Evolutionary conservation across 768 basidiomycete species (phyloP).

Genomic region (Kwoniella botswanensis): DNA sequence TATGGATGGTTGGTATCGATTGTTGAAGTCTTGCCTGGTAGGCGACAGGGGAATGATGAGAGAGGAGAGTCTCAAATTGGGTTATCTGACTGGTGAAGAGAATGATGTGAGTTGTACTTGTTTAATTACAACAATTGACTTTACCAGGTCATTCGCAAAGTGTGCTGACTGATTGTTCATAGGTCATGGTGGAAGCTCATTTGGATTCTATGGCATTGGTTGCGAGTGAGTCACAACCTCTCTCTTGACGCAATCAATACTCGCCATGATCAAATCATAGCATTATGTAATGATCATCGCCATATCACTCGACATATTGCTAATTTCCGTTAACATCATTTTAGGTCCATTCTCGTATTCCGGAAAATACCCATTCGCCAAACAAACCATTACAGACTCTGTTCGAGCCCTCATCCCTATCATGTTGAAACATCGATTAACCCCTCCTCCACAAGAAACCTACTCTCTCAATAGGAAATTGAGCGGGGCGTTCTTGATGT

Average conservation of each 20-base stretch:
- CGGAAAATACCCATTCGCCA: constrained; percentile 78
- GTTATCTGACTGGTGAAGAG: constrained; percentile 89
- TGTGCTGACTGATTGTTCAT: background rate
- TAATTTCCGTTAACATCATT: background rate
- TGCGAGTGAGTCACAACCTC: constrained; percentile 59
- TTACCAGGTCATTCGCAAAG: background rate
- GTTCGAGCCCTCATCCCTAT: constrained; percentile 83
- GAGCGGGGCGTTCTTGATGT: constrained; percentile 61
- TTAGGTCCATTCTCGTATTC: constrained; percentile 74
- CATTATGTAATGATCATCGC: too few species aligned
- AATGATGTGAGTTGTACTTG: constrained; percentile 66
- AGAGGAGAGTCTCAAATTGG: constrained; percentile 76
- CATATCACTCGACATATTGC: background rate
- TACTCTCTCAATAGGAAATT: constrained; percentile 83
- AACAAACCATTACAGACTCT: constrained; percentile 68
- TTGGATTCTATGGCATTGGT: constrained; percentile 80
- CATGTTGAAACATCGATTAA: constrained; percentile 85
- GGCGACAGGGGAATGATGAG: constrained; percentile 72
- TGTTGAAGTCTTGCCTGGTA: constrained; percentile 78
- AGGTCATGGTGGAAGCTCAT: constrained; percentile 85
- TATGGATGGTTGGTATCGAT: constrained; percentile 81
- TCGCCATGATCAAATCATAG: background rate
- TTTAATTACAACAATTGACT: background rate
- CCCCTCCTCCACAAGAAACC: constrained; percentile 91
- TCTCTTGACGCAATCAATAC: background rate